Percentiles rank a stretch among this genome's conserved stretches.
Conservation (phyloP, 202 grass and related monocot species). For the Digitaria exilis region DNA sequence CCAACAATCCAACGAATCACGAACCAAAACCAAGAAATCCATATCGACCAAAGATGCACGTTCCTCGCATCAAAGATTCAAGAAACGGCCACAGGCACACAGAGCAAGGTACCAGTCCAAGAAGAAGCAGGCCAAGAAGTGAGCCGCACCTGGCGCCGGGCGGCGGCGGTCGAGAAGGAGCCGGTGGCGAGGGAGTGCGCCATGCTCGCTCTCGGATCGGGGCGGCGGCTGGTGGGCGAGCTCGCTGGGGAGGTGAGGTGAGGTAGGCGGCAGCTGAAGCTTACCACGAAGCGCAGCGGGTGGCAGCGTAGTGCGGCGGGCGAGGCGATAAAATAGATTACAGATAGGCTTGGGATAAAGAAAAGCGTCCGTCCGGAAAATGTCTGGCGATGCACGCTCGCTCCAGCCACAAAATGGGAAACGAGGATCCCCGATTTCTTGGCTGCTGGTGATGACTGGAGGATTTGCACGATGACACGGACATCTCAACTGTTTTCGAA, state of each 20-base stretch:
- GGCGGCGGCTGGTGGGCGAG: background rate
- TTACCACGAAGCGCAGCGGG: slow-evolving; percentile 14
- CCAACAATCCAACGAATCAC: slow-evolving; percentile 10
- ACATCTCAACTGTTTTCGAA: background rate
- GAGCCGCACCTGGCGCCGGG: slow-evolving; percentile 38
- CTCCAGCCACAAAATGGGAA: slow-evolving; percentile 14
- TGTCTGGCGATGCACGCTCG: slow-evolving; percentile 8
- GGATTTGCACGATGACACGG: background rate
- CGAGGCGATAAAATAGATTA: slow-evolving; percentile 42
- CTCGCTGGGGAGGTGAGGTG: background rate
- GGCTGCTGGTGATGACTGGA: background rate
- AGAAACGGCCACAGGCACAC: background rate
- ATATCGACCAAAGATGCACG: background rate
- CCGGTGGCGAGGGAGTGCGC: slow-evolving; percentile 39
- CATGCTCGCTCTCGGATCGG: slow-evolving; percentile 43
- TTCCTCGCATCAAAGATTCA: background rate
- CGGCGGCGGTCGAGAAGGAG: slow-evolving; percentile 42
- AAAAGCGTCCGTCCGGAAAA: slow-evolving; percentile 1
- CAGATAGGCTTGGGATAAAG: slow-evolving; percentile 39
- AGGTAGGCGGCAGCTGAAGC: background rate
- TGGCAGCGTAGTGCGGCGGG: slow-evolving; percentile 17
- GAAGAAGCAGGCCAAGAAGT: background rate
- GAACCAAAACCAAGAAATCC: background rate
- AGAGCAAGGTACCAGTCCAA: background rate
- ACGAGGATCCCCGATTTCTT: background rate